Evolutionary conservation across 179 eudicot genomes (phyloP), one percentile per base, ranked within the genome.

Genomic region (Amaranthus tricolor): DNA sequence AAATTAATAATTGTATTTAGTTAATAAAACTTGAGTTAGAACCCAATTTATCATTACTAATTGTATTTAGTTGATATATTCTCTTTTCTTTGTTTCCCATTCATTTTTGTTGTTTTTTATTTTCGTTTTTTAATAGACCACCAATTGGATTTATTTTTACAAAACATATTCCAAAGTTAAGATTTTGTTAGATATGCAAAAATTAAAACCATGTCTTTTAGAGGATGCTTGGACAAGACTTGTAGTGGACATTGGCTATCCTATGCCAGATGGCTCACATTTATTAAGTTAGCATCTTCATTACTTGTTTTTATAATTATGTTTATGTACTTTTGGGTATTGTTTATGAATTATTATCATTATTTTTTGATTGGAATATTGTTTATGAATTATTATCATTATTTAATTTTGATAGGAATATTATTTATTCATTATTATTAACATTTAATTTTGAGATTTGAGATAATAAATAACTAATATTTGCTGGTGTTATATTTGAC

Each of bases 221-320:
- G 54, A 20, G 49, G 77, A 62, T 78, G 73, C 81, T 68, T 74
- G 52, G 77, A 74, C 74, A 73, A 73, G 77, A 78, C 74, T 68
- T 44, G 56, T 66, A 52, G 51, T 60, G 75, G 31, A 58, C 62
- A 60, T 59, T 60, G 75, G 31, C 65, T 68, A 60, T 59, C 74
- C 62, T 6, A 54, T 61, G 70, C 62, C 74, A 73, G 47, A 66
- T 72, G 80, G 72, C 59, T 59, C 48, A 66, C 44, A 54, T 43
- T 64, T 20, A 49, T 40, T 10, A 24, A 16, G 47, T 10, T 72
- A 58, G 58, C 51, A 65, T 66, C 55, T 58, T 62, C 14, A 31
- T 54, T 66, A 19, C 6, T 8, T 45, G 52, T 2, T 45, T 3
- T 21, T 9, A 0, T 20, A 21, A 4, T n/a, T 48, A 62, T 31